phyloP scores from a whole-genome alignment of 257 asterid genomes.

The Osmanthus fragrans region DNA sequence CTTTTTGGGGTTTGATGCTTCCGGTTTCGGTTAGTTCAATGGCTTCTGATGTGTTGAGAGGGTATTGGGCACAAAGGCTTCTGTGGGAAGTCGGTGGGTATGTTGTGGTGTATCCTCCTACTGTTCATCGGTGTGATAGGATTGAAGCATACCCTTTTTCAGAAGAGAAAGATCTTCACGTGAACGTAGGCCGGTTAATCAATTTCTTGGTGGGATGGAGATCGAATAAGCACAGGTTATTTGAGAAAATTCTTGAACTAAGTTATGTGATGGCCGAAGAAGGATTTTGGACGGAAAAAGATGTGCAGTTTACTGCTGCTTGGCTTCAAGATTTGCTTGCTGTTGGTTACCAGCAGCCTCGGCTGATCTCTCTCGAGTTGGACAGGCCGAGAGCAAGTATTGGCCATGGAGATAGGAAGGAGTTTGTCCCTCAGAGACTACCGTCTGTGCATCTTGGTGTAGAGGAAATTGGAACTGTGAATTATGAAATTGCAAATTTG shows the following conservation, averaged over 20 bases:
- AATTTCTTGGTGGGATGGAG: constrained; percentile 87
- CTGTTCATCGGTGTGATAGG: constrained; percentile 68
- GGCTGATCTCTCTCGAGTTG: constrained; percentile 82
- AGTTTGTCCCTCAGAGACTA: constrained; percentile 82
- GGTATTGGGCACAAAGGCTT: constrained; percentile 95
- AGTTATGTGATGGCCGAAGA: constrained; percentile 96
- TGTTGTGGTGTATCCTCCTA: constrained; percentile 90
- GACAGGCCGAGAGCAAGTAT: constrained; percentile 81
- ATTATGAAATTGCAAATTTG: constrained; percentile 87
- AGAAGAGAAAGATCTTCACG: constrained; percentile 96
- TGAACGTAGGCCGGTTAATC: constrained; percentile 81
- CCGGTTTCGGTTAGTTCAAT: constrained; percentile 91
- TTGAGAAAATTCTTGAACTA: constrained; percentile 84
- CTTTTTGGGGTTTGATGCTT: constrained; percentile 97
- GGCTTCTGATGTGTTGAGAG: constrained; percentile 97
- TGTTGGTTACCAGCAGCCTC: constrained; percentile 92
- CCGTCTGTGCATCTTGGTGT: constrained; percentile 96
- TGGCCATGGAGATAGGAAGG: constrained; percentile 88
- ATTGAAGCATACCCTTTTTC: constrained; percentile 88
- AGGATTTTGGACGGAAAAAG: constrained; percentile 94
- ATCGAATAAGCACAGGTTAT: constrained; percentile 71
- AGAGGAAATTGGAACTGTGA: constrained; percentile 83
- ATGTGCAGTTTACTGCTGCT: constrained; percentile 82
- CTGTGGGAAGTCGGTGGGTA: constrained; percentile 96
- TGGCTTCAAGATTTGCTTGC: constrained; percentile 98